A percentile compares a stretch with the other conserved stretches of the same genome.
Evolutionary conservation across 192 early-diverging fungal species (phyloP).

Genomic region (Coemansia sp.): DNA sequence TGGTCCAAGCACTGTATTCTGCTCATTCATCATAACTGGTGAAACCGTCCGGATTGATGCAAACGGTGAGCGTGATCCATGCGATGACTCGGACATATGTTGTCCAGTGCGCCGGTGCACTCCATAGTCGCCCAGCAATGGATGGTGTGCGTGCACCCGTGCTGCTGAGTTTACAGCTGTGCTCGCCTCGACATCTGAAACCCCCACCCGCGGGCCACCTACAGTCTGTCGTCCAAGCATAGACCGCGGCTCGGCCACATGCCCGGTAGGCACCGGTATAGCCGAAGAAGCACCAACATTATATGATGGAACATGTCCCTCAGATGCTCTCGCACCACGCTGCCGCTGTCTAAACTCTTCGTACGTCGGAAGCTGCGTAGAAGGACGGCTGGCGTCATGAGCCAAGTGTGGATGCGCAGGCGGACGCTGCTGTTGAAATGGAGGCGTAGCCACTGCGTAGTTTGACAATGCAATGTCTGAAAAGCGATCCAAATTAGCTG

Average conservation of each 20-base stretch:
- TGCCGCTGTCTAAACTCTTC: constrained; percentile 34
- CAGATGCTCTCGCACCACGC: not conserved
- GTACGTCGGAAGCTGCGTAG: constrained; percentile 31
- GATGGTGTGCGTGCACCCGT: constrained; percentile 9
- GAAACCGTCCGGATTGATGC: constrained; percentile 43
- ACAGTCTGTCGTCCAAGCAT: too few species aligned
- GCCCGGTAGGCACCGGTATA: not conserved
- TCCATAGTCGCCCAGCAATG: constrained; percentile 25
- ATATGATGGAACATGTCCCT: not conserved
- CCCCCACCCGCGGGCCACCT: not conserved
- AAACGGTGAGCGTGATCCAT: constrained; percentile 39
- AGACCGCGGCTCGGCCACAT: not conserved
- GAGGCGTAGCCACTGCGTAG: constrained; percentile 11
- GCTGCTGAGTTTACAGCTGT: not conserved
- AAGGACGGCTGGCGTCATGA: not conserved
- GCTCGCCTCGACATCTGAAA: not conserved
- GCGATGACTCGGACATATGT: constrained; percentile 10
- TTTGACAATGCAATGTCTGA: constrained; percentile 43
- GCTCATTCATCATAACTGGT: constrained; percentile 22
- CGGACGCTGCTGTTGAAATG: constrained; percentile 10
- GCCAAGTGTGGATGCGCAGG: not conserved
- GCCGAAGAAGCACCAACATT: constrained; percentile 13
- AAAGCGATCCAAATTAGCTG: constrained; percentile 38
- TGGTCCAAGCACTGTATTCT: not conserved
- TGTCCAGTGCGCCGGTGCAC: constrained; percentile 1